Evolutionary conservation across 2,329 filamentous ascomycete species (phyloP).

Genomic region (Alternaria angustiovoidea): DNA sequence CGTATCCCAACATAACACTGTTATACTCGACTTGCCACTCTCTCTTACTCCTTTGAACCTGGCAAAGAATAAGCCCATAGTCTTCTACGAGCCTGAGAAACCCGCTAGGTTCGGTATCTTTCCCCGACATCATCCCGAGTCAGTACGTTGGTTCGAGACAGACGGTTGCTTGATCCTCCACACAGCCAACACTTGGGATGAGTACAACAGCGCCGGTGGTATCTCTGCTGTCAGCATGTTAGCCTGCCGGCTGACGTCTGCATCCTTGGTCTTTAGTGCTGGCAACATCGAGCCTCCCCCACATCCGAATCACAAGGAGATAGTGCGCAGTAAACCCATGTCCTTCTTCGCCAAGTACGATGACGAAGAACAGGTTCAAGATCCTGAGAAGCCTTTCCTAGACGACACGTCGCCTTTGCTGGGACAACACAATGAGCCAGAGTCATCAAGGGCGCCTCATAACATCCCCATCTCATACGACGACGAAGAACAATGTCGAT

Average conservation of each 20-base stretch:
- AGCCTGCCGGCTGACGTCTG: constrained; percentile 71
- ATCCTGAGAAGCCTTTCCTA: constrained; percentile 37
- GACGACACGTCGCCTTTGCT: constrained; percentile 39
- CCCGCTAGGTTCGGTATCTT: constrained; percentile 73
- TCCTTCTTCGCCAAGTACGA: constrained; percentile 59
- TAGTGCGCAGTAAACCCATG: constrained; percentile 43
- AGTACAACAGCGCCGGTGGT: constrained; percentile 43
- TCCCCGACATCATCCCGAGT: constrained; percentile 65
- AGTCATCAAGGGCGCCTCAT: constrained; percentile 18
- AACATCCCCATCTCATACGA: constrained; percentile 37
- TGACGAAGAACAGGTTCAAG: constrained; percentile 35
- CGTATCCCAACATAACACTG: constrained; percentile 67
- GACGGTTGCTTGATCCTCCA: constrained; percentile 75
- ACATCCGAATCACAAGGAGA: constrained; percentile 25
- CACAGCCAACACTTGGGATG: constrained; percentile 75
- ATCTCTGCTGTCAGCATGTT: constrained; percentile 66
- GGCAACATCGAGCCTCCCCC: constrained; percentile 68
- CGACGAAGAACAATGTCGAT: constrained; percentile 71
- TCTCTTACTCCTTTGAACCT: constrained; percentile 71
- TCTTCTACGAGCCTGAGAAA: constrained; percentile 66
- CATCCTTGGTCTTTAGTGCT: constrained; percentile 69
- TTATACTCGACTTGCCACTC: constrained; percentile 75
- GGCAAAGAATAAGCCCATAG: constrained; percentile 62
- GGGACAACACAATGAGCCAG: constrained; percentile 1
- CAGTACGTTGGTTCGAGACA: constrained; percentile 72